phyloP scores from a whole-genome alignment of 441 rosid genomes.

The Populus trichocarpa region DNA sequence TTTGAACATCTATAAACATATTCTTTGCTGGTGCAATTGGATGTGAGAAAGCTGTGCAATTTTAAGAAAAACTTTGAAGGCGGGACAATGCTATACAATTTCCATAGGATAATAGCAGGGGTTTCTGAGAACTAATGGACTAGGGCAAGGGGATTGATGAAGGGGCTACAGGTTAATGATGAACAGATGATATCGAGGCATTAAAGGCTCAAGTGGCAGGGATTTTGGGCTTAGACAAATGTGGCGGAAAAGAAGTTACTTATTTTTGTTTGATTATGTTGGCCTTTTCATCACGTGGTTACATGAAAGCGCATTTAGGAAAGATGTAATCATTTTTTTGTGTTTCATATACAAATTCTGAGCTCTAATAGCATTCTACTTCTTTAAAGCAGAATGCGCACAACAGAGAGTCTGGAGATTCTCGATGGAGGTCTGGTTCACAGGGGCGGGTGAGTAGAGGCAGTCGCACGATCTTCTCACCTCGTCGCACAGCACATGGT shows the following conservation, averaged over 20 bases:
- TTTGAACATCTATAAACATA: neutral
- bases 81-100: neutral
- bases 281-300: neutral
- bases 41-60: neutral
- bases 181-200: neutral
- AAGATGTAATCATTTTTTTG: neutral
- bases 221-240: conserved; percentile 5
- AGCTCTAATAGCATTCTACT: neutral
- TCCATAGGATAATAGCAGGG: neutral
- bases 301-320: neutral
- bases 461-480: conserved; percentile 45
- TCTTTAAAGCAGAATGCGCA: conserved; percentile 43
- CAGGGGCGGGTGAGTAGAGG: conserved; percentile 67
- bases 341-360: neutral
- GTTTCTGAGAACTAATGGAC: neutral
- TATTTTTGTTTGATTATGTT: neutral
- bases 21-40: neutral
- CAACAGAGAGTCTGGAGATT: conserved; percentile 66
- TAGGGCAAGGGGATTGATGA: conserved; percentile 5
- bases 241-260: neutral
- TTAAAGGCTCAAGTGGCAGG: neutral
- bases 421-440: conserved; percentile 66
- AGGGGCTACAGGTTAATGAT: neutral
- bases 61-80: neutral
- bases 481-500: conserved; percentile 60